These are phyloP conservation scores for Leavenworthia alabamica DNA, from an alignment of 345 rosid genomes.

Conservation along the genomic window DNA sequence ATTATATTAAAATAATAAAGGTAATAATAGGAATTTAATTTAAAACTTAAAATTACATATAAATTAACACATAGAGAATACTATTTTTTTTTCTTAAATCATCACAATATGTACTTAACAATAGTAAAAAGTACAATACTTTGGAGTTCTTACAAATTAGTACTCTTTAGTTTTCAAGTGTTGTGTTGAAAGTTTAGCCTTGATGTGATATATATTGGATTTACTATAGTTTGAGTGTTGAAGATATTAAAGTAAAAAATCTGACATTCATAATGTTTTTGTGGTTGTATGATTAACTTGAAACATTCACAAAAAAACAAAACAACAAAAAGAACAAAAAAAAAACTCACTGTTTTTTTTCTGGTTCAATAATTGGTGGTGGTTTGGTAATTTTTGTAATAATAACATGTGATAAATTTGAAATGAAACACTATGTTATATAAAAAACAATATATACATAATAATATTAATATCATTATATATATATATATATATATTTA, in stretches of 20 bases:
- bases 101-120: constrained; percentile 2
- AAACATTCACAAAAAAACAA: not conserved
- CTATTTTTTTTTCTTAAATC: not conserved
- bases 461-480: no score
- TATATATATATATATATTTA: no score
- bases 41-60: no score
- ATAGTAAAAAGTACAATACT: not conserved
- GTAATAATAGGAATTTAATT: no score
- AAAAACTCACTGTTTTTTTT: not conserved
- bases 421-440: not conserved
- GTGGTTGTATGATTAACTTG: constrained; percentile 16
- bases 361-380: constrained; percentile 14
- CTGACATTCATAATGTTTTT: not conserved
- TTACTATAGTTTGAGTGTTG: constrained; percentile 3
- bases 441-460: not conserved
- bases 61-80: no score
- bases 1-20: no score
- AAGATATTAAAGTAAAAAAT: not conserved
- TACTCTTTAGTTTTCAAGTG: constrained; percentile 16
- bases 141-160: constrained; percentile 13
- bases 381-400: not conserved
- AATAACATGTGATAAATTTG: not conserved
- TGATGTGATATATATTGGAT: constrained; percentile 15
- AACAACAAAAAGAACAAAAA: not conserved
- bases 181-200: constrained; percentile 6